Conservation (phyloP, 1,139 yeast species). For the Debaryomyces coudertii region DNA sequence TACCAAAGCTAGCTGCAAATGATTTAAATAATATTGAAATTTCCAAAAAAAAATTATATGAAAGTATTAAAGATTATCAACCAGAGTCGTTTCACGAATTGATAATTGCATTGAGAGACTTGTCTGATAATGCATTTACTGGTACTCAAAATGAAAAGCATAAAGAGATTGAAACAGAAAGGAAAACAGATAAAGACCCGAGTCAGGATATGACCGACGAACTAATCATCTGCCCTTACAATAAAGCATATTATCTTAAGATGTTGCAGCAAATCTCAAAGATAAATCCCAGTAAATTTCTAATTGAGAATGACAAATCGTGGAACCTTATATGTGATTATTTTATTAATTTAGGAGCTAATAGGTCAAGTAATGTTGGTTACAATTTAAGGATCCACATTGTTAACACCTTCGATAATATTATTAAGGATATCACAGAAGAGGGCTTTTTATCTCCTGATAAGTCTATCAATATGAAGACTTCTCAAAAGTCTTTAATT, state of each 20-base stretch:
- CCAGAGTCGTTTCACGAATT: constrained; percentile 51
- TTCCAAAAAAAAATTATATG: constrained; percentile 62
- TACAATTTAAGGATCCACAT: constrained; percentile 51
- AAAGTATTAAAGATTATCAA: constrained; percentile 60
- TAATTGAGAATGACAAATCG: constrained; percentile 38
- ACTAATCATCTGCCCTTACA: constrained; percentile 40
- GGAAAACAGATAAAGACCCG: constrained; percentile 3
- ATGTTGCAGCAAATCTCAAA: constrained; percentile 49
- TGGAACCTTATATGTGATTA: constrained; percentile 53
- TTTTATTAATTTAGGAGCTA: constrained; percentile 38
- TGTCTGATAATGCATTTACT: constrained; percentile 32
- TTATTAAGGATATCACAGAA: constrained; percentile 50
- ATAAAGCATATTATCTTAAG: constrained; percentile 43
- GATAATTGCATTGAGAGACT: constrained; percentile 44
- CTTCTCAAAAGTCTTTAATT: constrained; percentile 42
- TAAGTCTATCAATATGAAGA: constrained; percentile 20
- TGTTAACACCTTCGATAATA: constrained; percentile 51
- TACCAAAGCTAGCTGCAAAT: constrained; percentile 32
- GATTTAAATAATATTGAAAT: constrained; percentile 59
- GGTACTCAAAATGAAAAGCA: constrained; percentile 15
- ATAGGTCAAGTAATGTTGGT: constrained; percentile 35
- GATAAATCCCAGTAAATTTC: constrained; percentile 53
- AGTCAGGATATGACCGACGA: constrained; percentile 1
- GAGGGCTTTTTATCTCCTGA: constrained; percentile 44
- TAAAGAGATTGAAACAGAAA: constrained; percentile 15